These are phyloP conservation scores for Gracilariopsis chorda DNA, from an alignment of 23 red algal genomes.

Conservation along the genomic window DNA sequence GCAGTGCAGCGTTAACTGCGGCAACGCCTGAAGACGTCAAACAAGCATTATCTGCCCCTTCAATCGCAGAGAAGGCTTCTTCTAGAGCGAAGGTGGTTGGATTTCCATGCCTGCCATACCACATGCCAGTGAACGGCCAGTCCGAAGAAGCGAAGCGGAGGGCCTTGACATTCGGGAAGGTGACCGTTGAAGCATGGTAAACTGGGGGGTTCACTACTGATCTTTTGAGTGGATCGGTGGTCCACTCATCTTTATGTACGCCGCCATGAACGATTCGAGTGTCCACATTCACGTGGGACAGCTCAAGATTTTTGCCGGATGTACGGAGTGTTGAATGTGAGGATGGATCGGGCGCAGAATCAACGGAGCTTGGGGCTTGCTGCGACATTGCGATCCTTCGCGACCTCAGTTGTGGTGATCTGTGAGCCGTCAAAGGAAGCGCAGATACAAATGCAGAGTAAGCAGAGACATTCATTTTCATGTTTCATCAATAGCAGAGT, in stretches of 20 bases:
- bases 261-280: constrained; percentile 87
- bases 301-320: constrained; percentile 42
- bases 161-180: constrained; percentile 76
- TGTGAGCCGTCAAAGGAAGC: too few relatives aligned
- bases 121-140: constrained; percentile 97
- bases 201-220: constrained; percentile 96
- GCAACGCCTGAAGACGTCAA: constrained; percentile 89
- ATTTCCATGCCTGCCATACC: constrained; percentile 96
- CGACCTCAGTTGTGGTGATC: too few relatives aligned
- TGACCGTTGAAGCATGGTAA: constrained; percentile 93
- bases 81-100: constrained; percentile 96
- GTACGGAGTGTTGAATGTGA: constrained; percentile 37
- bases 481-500: too few relatives aligned
- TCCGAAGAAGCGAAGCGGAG: constrained; percentile 74
- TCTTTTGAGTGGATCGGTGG: constrained; percentile 86
- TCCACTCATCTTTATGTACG: constrained; percentile 80
- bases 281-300: constrained; percentile 32
- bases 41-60: constrained; percentile 95
- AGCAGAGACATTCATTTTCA: too few relatives aligned
- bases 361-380: background rate
- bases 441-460: too few relatives aligned
- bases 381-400: background rate
- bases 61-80: constrained; percentile 91
- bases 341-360: background rate
- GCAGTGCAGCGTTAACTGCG: constrained; percentile 83